A percentile compares a stretch with the other conserved stretches of the same genome.
Conservation (phyloP, 2,329 filamentous ascomycete species). For the Westerdykella sp. region DNA sequence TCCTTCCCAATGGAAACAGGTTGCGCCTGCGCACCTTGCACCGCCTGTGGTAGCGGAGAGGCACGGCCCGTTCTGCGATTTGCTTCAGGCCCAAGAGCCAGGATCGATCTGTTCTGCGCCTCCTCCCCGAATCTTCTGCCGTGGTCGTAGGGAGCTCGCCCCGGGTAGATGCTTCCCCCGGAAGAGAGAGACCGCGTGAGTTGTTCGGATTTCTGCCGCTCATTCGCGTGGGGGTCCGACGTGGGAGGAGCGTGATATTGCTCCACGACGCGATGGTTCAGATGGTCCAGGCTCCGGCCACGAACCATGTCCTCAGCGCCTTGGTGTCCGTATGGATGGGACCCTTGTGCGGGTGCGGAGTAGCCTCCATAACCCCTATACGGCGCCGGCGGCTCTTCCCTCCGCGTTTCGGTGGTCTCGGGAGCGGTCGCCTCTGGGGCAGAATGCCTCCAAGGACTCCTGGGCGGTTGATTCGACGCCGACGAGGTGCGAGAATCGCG, state of each 20-base stretch:
- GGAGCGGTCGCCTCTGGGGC: constrained; percentile 19
- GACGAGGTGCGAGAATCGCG: constrained; percentile 17
- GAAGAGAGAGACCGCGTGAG: constrained; percentile 32
- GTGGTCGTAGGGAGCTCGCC: constrained; percentile 34
- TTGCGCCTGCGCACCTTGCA: constrained; percentile 83
- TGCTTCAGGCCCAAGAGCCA: constrained; percentile 67
- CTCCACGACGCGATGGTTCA: constrained; percentile 30
- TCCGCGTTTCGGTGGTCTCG: constrained; percentile 22
- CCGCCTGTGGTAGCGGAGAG: constrained; percentile 85
- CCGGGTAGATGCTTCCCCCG: constrained; percentile 18
- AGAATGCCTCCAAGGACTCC: constrained; percentile 28
- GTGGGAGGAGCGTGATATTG: constrained; percentile 36
- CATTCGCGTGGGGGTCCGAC: constrained; percentile 32
- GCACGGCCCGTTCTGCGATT: constrained; percentile 75
- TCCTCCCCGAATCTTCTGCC: constrained; percentile 45
- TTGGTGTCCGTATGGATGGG: constrained; percentile 18
- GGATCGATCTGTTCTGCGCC: constrained; percentile 58
- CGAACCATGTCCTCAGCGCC: constrained; percentile 28
- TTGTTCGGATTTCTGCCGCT: constrained; percentile 30
- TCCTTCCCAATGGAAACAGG: constrained; percentile 72
- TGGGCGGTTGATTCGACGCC: constrained; percentile 16
- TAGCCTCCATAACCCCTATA: constrained; percentile 31
- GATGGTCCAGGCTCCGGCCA: constrained; percentile 27
- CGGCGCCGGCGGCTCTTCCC: constrained; percentile 25
- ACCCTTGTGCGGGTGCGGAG: constrained; percentile 17